A percentile compares a stretch with the other conserved stretches of the same genome.
phyloP scores from a whole-genome alignment of 176 grass and related monocot species.

The Pontederia paniculata region DNA sequence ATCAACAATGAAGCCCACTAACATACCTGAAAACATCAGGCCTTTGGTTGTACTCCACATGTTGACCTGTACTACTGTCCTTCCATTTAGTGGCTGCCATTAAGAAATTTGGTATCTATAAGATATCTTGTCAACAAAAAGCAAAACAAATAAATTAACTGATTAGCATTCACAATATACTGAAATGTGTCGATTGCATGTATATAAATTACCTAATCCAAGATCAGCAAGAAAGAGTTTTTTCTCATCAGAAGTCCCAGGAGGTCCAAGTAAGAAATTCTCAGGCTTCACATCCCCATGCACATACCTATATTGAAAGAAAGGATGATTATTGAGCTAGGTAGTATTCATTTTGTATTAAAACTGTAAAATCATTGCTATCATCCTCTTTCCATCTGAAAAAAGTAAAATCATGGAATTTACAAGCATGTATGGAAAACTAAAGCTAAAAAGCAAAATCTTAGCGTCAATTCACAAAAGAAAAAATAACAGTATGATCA shows the following conservation, averaged over 20 bases:
- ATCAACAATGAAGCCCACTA: neutral
- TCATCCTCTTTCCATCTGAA: too few species aligned
- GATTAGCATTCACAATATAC: neutral
- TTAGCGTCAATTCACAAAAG: too few species aligned
- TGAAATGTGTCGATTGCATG: neutral
- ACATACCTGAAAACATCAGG: neutral
- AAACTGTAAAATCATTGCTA: too few species aligned
- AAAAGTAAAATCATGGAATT: too few species aligned
- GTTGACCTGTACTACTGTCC: neutral
- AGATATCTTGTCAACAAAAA: neutral
- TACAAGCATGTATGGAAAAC: neutral
- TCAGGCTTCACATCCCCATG: slow-evolving; percentile 14
- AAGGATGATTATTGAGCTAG: too few species aligned
- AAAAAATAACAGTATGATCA: neutral
- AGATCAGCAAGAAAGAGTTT: slow-evolving; percentile 13
- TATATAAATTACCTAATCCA: neutral
- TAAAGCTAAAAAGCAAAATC: neutral
- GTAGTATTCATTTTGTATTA: too few species aligned
- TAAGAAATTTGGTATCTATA: neutral
- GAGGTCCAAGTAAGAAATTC: slow-evolving; percentile 7
- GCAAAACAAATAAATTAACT: too few species aligned
- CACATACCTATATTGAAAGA: neutral
- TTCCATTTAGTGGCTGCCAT: slow-evolving; percentile 1
- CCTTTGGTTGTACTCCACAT: slow-evolving; percentile 7
- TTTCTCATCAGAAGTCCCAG: slow-evolving; percentile 6